Evolutionary conservation across 345 rosid genomes (phyloP), one percentile per base, ranked within the genome.

Genomic region (Rhizophora apiculata): DNA sequence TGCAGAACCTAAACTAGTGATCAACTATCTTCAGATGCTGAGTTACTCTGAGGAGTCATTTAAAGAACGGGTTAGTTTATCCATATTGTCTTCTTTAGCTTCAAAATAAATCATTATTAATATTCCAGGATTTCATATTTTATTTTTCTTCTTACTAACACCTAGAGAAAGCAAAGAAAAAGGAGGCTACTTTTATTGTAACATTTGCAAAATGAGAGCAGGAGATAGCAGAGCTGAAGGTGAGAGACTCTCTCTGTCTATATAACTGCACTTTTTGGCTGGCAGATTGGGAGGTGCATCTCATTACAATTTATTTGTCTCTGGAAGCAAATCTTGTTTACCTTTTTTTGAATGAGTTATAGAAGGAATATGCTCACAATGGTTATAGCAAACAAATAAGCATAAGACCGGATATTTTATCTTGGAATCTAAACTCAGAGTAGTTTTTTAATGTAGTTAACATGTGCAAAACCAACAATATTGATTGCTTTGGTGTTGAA

Each of bases 131-230:
- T 76, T 67, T 71, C 67, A 11, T 75, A 29, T 62, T 67, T 67
- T 60, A 22, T 43, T 1, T 31, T 31, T 65, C 13, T 72, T 72
- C 64, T 56, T 78, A 71, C 80, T 65, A 63, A 75, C 86, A 95
- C 97, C 83, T 95, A 66, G 97, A 95, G 70, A 86, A 90, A 49
- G 96, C 97, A 20, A 92, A 84, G 89, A 89, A 94, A 79, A 95
- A 95, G 81, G 99, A 95, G 83, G 99, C 97, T 58, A 92, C 99
- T 19, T 92, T 89, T 79, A 92, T 95, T 74, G 97, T 95, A 64
- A 90, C 92, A 67, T 95, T 92, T 78, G 96, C 96, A 1, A 95
- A 95, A 81, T 81, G 94, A 57, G 97, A 95, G 80, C 98, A 92
- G 71, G 96, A 92, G 84, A 90, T 95, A 81, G 90, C 98, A 6